These are phyloP conservation scores for Stephania yunnanensis DNA, from an alignment of 164 flowering plant species.

Conservation along the genomic window DNA sequence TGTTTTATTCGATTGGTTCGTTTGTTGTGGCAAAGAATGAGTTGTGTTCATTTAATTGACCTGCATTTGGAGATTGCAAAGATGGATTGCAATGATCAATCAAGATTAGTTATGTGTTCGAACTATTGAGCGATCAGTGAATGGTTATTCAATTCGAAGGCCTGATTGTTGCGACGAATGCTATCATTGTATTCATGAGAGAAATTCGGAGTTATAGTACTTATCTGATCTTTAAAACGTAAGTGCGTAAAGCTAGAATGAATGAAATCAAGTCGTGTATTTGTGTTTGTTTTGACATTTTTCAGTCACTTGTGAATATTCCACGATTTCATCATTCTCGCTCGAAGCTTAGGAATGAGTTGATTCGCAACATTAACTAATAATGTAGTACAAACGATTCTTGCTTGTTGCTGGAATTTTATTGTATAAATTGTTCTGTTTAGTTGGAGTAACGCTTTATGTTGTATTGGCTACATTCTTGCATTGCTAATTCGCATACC, in stretches of 20 bases:
- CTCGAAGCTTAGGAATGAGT: neutral
- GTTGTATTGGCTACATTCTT: neutral
- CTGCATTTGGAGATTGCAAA: neutral
- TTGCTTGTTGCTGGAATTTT: too few relatives aligned
- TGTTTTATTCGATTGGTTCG: neutral
- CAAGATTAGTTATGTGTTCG: too few relatives aligned
- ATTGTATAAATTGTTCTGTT: neutral
- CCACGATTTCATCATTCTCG: too few relatives aligned
- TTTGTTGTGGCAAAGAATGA: neutral
- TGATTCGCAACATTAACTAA: too few relatives aligned
- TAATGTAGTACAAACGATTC: too few relatives aligned
- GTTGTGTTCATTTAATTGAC: neutral
- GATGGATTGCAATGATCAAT: too few relatives aligned
- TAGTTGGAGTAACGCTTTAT: neutral
- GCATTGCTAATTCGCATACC: neutral
- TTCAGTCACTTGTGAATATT: too few relatives aligned
- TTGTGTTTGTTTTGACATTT: neutral
- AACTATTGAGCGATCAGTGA: too few relatives aligned
- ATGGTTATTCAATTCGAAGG: too few relatives aligned
- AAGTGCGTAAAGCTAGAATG: neutral
- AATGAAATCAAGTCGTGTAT: neutral
- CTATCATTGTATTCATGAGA: too few relatives aligned
- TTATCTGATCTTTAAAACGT: neutral
- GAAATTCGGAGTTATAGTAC: neutral
- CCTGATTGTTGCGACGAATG: too few relatives aligned